A percentile compares a stretch with the other conserved stretches of the same genome.
Conservation (phyloP, 495 filamentous ascomycete species). For the Lichina pygmaea region DNA sequence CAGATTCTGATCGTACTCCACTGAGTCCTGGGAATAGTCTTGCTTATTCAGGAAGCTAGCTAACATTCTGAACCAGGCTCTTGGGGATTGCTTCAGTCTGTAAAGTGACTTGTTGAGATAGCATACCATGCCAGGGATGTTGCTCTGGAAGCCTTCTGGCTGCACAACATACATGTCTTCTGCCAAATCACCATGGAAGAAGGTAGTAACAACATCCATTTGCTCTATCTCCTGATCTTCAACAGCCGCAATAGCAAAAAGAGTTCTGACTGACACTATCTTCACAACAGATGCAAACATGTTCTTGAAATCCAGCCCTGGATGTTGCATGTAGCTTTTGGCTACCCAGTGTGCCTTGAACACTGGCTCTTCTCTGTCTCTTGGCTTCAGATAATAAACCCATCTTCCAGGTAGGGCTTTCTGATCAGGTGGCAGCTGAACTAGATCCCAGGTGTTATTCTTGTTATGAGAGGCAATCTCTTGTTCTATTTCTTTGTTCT, state of each 20-base stretch:
- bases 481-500: background rate
- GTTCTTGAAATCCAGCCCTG: constrained; percentile 8
- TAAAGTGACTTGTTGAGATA: constrained; percentile 1
- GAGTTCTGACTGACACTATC: background rate
- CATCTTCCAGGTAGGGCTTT: constrained; percentile 2
- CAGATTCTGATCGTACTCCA: no score
- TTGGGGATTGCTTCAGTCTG: constrained; percentile 1
- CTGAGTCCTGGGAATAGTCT: no score
- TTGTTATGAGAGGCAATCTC: background rate
- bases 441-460: constrained; percentile 1
- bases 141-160: constrained; percentile 4
- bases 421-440: background rate
- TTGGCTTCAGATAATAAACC: constrained; percentile 6
- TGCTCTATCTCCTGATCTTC: constrained; percentile 8
- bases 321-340: constrained; percentile 6
- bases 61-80: background rate
- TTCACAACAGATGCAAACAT: constrained; percentile 6
- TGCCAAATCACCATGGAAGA: constrained; percentile 7
- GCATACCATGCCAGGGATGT: background rate
- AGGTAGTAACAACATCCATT: constrained; percentile 12
- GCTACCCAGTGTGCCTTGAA: constrained; percentile 8
- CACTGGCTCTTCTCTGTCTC: background rate
- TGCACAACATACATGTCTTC: constrained; percentile 8
- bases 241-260: constrained; percentile 5
- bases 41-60: background rate